Evolutionary conservation across 306 rosid species (phyloP).

Genomic region (Styphnolobium japonicum): DNA sequence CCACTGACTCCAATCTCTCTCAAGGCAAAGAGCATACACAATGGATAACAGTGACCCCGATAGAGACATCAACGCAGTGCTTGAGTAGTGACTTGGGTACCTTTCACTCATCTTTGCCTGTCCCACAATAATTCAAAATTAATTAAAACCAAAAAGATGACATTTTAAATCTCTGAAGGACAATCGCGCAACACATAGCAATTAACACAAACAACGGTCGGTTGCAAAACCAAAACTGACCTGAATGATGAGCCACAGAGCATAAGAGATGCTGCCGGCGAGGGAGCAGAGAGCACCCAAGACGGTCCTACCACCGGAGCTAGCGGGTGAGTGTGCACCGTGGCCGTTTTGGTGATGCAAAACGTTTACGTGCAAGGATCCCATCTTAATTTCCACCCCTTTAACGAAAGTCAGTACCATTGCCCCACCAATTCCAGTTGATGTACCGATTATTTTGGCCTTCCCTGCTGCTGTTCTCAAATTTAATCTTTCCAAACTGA

Average conservation of each 20-base stretch:
- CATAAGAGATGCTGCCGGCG: slow-evolving; percentile 20
- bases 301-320: neutral
- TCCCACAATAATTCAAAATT: neutral
- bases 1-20: slow-evolving; percentile 39
- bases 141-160: neutral
- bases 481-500: slow-evolving; percentile 42
- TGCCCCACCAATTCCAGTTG: slow-evolving; percentile 51
- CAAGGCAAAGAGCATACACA: slow-evolving; percentile 27
- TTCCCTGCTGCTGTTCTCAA: slow-evolving; percentile 34
- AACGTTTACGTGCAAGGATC: slow-evolving; percentile 31
- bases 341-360: neutral
- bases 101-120: slow-evolving; percentile 43
- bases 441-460: slow-evolving; percentile 47
- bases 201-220: neutral
- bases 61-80: slow-evolving; percentile 30
- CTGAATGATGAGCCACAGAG: slow-evolving; percentile 57
- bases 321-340: neutral
- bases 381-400: slow-evolving; percentile 28
- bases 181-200: no score
- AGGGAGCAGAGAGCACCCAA: slow-evolving; percentile 25
- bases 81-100: slow-evolving; percentile 30
- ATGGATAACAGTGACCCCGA: slow-evolving; percentile 8
- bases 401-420: slow-evolving; percentile 51
- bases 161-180: neutral
- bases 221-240: neutral